Evolutionary conservation across 2,329 filamentous ascomycete species (phyloP).

Genomic region (Fusarium dlaminii): DNA sequence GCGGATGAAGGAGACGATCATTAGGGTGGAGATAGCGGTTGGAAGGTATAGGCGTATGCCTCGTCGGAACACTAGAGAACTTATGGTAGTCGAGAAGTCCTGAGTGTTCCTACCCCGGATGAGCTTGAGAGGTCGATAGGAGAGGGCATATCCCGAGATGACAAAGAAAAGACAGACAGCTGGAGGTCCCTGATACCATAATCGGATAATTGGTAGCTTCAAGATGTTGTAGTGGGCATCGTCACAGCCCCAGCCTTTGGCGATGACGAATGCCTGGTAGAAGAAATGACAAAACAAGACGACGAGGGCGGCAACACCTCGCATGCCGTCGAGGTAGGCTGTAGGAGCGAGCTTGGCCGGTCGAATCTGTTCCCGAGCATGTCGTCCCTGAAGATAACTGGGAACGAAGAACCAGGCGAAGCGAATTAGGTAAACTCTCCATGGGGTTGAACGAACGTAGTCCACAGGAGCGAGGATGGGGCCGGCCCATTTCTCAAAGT

Average conservation of each 20-base stretch:
- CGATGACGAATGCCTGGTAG: slow-evolving; percentile 63
- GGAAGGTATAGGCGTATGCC: slow-evolving; percentile 63
- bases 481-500: slow-evolving; percentile 46
- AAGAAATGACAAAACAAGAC: slow-evolving; percentile 67
- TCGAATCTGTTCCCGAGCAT: slow-evolving; percentile 53
- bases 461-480: slow-evolving; percentile 43
- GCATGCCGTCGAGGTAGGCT: slow-evolving; percentile 67
- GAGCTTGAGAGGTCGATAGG: slow-evolving; percentile 61
- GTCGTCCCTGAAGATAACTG: slow-evolving; percentile 60
- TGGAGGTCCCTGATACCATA: slow-evolving; percentile 64
- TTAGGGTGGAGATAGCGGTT: slow-evolving; percentile 59
- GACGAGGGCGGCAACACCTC: slow-evolving; percentile 64
- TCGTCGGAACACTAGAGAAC: slow-evolving; percentile 62
- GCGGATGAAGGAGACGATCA: slow-evolving; percentile 56
- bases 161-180: slow-evolving; percentile 71
- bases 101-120: slow-evolving; percentile 49
- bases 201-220: slow-evolving; percentile 63
- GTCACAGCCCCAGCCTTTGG: slow-evolving; percentile 59
- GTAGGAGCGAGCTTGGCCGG: slow-evolving; percentile 59
- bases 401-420: slow-evolving; percentile 59
- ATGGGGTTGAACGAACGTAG: slow-evolving; percentile 47
- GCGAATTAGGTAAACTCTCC: slow-evolving; percentile 51
- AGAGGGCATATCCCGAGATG: slow-evolving; percentile 69
- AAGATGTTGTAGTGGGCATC: slow-evolving; percentile 57
- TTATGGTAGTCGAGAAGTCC: slow-evolving; percentile 56